phyloP scores from a whole-genome alignment of 2,329 filamentous ascomycete genomes.

The Diaporthe sp. region DNA sequence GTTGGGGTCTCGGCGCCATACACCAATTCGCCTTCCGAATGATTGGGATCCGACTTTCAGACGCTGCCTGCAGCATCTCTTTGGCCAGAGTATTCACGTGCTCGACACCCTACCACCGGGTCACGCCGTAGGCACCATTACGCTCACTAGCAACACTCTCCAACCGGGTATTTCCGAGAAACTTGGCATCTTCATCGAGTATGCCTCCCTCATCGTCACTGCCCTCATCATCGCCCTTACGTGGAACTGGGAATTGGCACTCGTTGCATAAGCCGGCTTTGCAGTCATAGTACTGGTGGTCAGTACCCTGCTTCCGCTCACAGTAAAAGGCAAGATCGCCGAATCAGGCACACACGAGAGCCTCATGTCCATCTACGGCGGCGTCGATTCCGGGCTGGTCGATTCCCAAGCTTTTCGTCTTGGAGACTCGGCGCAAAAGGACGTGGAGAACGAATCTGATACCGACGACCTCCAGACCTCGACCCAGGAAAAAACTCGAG shows the following conservation, averaged over 20 bases:
- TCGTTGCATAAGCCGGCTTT: not conserved
- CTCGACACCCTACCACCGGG: constrained; percentile 1
- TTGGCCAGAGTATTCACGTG: not conserved
- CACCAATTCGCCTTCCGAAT: not conserved
- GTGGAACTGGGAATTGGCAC: constrained; percentile 18
- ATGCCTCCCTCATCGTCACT: not conserved
- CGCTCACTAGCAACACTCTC: constrained; percentile 1
- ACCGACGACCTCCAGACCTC: too few species aligned
- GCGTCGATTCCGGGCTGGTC: too few species aligned
- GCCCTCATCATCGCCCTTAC: not conserved
- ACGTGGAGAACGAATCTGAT: too few species aligned
- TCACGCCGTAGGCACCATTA: constrained; percentile 3
- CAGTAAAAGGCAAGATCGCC: not conserved
- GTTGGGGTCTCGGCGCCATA: not conserved
- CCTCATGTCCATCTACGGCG: too few species aligned
- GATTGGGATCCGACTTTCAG: not conserved
- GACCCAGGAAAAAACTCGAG: too few species aligned
- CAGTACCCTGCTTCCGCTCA: not conserved
- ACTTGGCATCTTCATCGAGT: not conserved
- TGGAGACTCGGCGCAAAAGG: too few species aligned
- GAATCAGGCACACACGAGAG: too few species aligned
- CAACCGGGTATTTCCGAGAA: constrained; percentile 2
- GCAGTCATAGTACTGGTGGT: not conserved
- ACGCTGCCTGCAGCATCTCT: not conserved
- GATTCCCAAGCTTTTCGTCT: too few species aligned